Evolutionary conservation across 1,284 basidiomycete genomes (phyloP), one percentile per base, ranked within the genome.

Genomic region (Cutaneotrichosporon mucoides): DNA sequence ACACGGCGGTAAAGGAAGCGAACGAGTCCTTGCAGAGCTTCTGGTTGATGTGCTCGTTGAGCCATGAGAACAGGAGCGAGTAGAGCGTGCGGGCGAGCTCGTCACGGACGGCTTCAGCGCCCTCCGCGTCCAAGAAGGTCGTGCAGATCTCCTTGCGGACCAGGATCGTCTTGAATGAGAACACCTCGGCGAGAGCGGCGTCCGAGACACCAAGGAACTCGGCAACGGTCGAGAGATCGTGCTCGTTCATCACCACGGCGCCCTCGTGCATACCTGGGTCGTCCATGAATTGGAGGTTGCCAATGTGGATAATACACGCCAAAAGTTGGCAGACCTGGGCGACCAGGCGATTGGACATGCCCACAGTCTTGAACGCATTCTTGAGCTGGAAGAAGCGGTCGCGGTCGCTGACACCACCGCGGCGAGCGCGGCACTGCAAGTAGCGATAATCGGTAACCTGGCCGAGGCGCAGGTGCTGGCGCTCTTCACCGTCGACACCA

Each of bases 1-100:
- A 88, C 43, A 99, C 81, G n/a, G 92, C 90, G 68, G 99, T 88
- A 79, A 95, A 98, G 1, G 90, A 90, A 11, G 84, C 81, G 67
- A 92, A 96, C 70, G 94, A 90, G 49, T 96, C 92, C 43, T 86
- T 85, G 81, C 91, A 95, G 33, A 98, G 85, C 56, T 89, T 89
- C 69, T 95, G 88, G 76, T 99, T 98, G 80, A 99, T 87, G 72
- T 92, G 85, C 76, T 99, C 95, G 73, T 94, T 96, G 67, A 98
- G 79, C 96, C 94, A 99, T 1, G 91, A 87, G 72, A 99, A 99
- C 12, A 99, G 84, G 3, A 99, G 84, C 9, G 91, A 92, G 75
- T 99, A 98, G 0, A 98, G 84, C 0, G 89, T 89, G 73, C 92
- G 89, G 13, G 93, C 91, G 42, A 98, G 86, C 72, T 95, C 91